phyloP scores from a whole-genome alignment of 2,329 filamentous ascomycete genomes.

The Penicillium digitatum region DNA sequence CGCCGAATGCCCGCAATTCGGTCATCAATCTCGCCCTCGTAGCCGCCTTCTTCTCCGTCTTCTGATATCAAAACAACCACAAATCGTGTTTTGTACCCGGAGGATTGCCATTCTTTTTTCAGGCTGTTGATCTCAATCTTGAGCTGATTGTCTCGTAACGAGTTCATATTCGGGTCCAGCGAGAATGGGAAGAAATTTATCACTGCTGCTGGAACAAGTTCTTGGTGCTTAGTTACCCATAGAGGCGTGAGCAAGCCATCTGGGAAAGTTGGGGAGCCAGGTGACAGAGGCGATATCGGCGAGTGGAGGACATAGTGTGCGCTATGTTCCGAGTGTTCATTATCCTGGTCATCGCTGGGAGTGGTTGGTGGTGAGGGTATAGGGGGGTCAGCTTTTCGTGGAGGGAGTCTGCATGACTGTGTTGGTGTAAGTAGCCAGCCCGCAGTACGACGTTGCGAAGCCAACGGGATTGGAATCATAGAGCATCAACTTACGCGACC shows the following conservation, averaged over 20 bases:
- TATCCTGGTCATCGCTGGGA: slow-evolving; percentile 48
- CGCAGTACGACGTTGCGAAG: not conserved
- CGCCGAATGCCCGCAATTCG: slow-evolving; percentile 74
- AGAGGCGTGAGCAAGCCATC: slow-evolving; percentile 78
- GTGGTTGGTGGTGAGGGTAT: slow-evolving; percentile 49
- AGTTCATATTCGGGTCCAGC: slow-evolving; percentile 67
- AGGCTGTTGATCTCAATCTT: slow-evolving; percentile 81
- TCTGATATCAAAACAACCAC: slow-evolving; percentile 75
- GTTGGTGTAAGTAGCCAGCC: slow-evolving; percentile 17
- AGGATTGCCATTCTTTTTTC: slow-evolving; percentile 59
- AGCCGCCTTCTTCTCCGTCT: slow-evolving; percentile 60
- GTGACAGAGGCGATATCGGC: slow-evolving; percentile 83
- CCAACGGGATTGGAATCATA: not conserved
- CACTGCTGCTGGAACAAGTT: slow-evolving; percentile 73
- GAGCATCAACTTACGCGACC: slow-evolving; percentile 66
- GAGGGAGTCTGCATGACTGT: slow-evolving; percentile 54
- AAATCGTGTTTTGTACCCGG: slow-evolving; percentile 69
- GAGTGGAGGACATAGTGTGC: slow-evolving; percentile 69
- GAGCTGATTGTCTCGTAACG: slow-evolving; percentile 78
- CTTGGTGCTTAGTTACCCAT: slow-evolving; percentile 88
- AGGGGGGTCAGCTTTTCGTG: slow-evolving; percentile 60
- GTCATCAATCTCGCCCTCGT: slow-evolving; percentile 63
- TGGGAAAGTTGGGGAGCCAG: slow-evolving; percentile 76
- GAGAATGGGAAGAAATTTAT: slow-evolving; percentile 76
- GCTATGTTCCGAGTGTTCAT: slow-evolving; percentile 35